These are phyloP conservation scores for Teunomyces kruisii DNA, from an alignment of 805 yeast genomes.

Conservation along the genomic window DNA sequence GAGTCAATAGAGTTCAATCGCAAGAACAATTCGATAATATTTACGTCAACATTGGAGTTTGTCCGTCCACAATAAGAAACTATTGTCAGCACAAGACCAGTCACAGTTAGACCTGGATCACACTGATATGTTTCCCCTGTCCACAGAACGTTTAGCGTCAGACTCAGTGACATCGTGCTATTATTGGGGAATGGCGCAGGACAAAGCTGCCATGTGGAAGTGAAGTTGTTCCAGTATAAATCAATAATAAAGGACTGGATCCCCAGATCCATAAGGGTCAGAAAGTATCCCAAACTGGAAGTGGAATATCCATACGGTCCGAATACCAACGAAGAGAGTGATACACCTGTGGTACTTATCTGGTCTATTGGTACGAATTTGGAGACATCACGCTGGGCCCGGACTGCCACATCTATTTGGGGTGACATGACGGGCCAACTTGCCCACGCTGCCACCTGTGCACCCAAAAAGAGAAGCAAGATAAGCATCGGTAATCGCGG, in stretches of 20 bases:
- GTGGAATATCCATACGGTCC: conserved; percentile 20
- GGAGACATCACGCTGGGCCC: conserved; percentile 39
- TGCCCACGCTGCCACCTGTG: conserved; percentile 1
- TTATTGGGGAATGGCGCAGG: conserved; percentile 44
- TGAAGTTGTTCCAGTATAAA: conserved; percentile 52
- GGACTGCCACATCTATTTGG: conserved; percentile 16
- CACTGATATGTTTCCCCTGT: conserved; percentile 25
- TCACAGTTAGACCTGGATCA: conserved; percentile 26
- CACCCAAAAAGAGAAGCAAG: not conserved
- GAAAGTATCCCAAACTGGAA: conserved; percentile 15
- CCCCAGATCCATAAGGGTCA: conserved; percentile 39
- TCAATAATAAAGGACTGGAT: conserved; percentile 50
- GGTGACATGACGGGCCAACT: conserved; percentile 6
- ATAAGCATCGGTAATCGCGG: not conserved
- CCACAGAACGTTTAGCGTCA: conserved; percentile 23
- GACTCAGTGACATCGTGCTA: conserved; percentile 14
- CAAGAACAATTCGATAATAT: conserved; percentile 30
- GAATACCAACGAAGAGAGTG: conserved; percentile 28
- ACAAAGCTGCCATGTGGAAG: conserved; percentile 52
- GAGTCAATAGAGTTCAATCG: conserved; percentile 21
- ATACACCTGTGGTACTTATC: conserved; percentile 30
- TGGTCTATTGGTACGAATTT: conserved; percentile 33
- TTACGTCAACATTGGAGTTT: conserved; percentile 35
- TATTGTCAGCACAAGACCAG: conserved; percentile 20
- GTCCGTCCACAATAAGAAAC: conserved; percentile 19